A percentile compares a stretch with the other conserved stretches of the same genome.
Conservation (phyloP, 2,329 filamentous ascomycete genomes). For the Fusarium nodosum region DNA sequence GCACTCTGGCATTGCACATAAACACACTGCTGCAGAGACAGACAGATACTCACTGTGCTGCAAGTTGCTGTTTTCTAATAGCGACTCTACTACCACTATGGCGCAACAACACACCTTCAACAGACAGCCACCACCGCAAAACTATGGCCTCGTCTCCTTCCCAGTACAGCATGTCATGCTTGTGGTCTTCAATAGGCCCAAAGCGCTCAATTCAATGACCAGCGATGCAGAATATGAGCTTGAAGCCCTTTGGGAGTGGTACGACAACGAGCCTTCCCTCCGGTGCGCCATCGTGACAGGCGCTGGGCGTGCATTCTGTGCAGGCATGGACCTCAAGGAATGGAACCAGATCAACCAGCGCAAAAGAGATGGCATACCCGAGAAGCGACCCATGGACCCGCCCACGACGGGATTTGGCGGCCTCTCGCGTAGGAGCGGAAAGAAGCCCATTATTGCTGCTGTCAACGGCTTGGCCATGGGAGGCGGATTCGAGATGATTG, state of each 20-base stretch:
- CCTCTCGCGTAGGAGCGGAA: slow-evolving; percentile 74
- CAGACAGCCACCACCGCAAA: slow-evolving; percentile 38
- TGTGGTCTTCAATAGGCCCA: slow-evolving; percentile 46
- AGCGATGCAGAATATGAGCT: slow-evolving; percentile 53
- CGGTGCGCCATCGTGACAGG: slow-evolving; percentile 75
- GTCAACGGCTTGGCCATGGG: slow-evolving; percentile 82
- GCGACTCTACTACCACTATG: slow-evolving; percentile 26
- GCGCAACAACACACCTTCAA: slow-evolving; percentile 37
- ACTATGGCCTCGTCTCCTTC: slow-evolving; percentile 45
- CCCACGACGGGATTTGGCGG: slow-evolving; percentile 70
- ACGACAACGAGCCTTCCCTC: slow-evolving; percentile 71
- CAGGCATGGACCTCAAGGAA: slow-evolving; percentile 73
- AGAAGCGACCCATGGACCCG: slow-evolving; percentile 48
- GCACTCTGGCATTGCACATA: slow-evolving; percentile 20
- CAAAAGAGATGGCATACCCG: slow-evolving; percentile 38
- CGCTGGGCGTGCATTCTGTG: slow-evolving; percentile 74
- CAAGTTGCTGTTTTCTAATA: background rate
- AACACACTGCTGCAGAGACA: background rate
- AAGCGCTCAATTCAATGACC: slow-evolving; percentile 47
- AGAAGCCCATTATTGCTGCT: slow-evolving; percentile 82
- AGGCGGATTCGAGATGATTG: slow-evolving; percentile 81
- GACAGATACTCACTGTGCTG: background rate
- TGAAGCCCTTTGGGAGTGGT: slow-evolving; percentile 68
- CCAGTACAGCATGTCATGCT: slow-evolving; percentile 46
- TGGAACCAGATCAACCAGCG: slow-evolving; percentile 47